Evolutionary conservation across 345 rosid species (phyloP).

Genomic region (Pistacia integerrima): DNA sequence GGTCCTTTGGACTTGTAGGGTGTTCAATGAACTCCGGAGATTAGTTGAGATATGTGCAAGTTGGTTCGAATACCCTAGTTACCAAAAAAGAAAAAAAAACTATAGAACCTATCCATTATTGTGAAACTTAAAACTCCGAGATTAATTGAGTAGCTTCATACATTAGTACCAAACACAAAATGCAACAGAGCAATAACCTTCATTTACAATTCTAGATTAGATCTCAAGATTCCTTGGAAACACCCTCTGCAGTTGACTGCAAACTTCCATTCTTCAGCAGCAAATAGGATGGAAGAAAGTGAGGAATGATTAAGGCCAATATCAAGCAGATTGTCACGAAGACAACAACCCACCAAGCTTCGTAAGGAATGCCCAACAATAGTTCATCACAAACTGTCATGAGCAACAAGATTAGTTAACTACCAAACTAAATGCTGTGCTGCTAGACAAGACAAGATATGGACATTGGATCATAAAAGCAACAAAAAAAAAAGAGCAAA

Average conservation of each 20-base stretch:
- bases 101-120: too few relatives aligned
- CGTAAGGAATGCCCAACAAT: conserved; percentile 64
- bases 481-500: conserved; percentile 1
- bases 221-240: conserved; percentile 45
- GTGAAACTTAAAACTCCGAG: too few relatives aligned
- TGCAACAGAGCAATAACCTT: not conserved
- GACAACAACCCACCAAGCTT: conserved; percentile 69
- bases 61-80: too few relatives aligned
- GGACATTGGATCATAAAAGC: not conserved
- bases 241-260: conserved; percentile 7
- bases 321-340: conserved; percentile 62
- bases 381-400: conserved; percentile 81
- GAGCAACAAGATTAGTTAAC: not conserved
- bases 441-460: not conserved
- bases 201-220: not conserved
- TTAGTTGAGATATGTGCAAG: too few relatives aligned
- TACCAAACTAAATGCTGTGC: not conserved
- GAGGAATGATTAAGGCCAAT: conserved; percentile 52
- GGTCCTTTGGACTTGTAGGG: too few relatives aligned
- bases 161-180: conserved; percentile 55
- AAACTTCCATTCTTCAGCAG: conserved; percentile 31
- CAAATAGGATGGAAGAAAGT: conserved; percentile 54
- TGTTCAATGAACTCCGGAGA: too few relatives aligned
- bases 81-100: too few relatives aligned
- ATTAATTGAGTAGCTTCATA: too few relatives aligned